Evolutionary conservation across 192 early-diverging fungal species (phyloP).

Genomic region (Pilobolus umbonatus): DNA sequence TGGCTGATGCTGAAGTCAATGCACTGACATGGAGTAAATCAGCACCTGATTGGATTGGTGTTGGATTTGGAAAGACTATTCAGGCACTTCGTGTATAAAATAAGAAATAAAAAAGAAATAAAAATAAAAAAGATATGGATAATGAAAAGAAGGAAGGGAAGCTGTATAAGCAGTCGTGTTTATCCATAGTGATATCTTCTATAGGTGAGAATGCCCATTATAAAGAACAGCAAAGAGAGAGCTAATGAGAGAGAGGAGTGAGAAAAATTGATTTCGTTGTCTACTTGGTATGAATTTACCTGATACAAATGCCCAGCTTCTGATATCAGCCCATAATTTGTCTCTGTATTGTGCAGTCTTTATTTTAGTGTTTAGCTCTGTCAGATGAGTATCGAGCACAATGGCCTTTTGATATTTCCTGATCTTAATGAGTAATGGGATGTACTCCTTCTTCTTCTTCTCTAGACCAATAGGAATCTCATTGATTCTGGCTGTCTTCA

Average conservation of each 20-base stretch:
- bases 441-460: too few relatives aligned
- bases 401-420: conserved; percentile 5
- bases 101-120: not conserved
- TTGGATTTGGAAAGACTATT: conserved; percentile 79
- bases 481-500: too few relatives aligned
- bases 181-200: not conserved
- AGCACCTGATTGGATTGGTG: conserved; percentile 82
- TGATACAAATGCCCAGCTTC: conserved; percentile 4
- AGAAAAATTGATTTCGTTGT: not conserved
- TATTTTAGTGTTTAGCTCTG: conserved; percentile 3
- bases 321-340: conserved; percentile 2
- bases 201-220: not conserved
- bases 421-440: too few relatives aligned
- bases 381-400: not conserved
- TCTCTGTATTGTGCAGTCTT: conserved; percentile 5
- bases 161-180: not conserved
- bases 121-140: not conserved
- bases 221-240: not conserved
- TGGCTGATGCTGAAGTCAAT: conserved; percentile 72
- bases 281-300: not conserved
- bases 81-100: conserved; percentile 76
- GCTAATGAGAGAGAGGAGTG: not conserved
- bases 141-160: not conserved
- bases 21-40: conserved; percentile 78
- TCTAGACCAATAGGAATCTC: too few relatives aligned